Percentiles rank a stretch among this genome's conserved stretches.
These are phyloP conservation scores for Earliella scabrosa DNA, from an alignment of 1,284 basidiomycete species.

Conservation along the genomic window DNA sequence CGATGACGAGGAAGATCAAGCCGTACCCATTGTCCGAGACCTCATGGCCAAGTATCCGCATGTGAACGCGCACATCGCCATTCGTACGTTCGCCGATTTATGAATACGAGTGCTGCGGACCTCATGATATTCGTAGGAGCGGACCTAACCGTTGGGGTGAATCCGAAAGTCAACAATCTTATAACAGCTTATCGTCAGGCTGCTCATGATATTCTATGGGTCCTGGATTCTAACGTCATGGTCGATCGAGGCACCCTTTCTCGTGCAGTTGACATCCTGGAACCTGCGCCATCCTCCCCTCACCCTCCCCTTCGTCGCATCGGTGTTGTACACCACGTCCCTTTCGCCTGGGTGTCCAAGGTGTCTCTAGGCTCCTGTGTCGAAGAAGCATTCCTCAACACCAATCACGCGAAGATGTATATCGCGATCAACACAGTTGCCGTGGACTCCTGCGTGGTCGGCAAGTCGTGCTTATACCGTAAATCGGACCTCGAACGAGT, in stretches of 20 bases:
- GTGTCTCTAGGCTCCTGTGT: slow-evolving; percentile 78
- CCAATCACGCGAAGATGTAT: slow-evolving; percentile 99
- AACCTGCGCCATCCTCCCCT: slow-evolving; percentile 36
- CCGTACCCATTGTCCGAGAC: slow-evolving; percentile 76
- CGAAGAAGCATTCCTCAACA: slow-evolving; percentile 95
- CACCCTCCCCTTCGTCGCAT: slow-evolving; percentile 48
- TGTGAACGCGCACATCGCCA: slow-evolving; percentile 72
- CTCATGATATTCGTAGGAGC: slow-evolving; percentile 48
- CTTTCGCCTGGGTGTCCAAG: slow-evolving; percentile 81
- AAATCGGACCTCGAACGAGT: slow-evolving; percentile 84
- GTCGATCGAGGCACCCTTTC: slow-evolving; percentile 83
- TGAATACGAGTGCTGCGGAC: background rate
- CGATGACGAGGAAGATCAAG: slow-evolving; percentile 83
- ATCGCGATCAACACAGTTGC: slow-evolving; percentile 90
- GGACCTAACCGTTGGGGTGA: slow-evolving; percentile 78
- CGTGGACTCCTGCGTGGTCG: slow-evolving; percentile 95
- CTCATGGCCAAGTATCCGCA: slow-evolving; percentile 78
- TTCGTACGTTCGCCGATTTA: slow-evolving; percentile 59
- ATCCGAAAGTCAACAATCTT: slow-evolving; percentile 98
- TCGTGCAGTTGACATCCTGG: slow-evolving; percentile 82
- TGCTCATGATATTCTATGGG: slow-evolving; percentile 91
- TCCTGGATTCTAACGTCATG: slow-evolving; percentile 93
- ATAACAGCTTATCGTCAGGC: slow-evolving; percentile 84
- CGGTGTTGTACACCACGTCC: slow-evolving; percentile 95
- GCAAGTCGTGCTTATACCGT: slow-evolving; percentile 95